Base-by-base conservation (phyloP, 2,329 filamentous ascomycete species). In the Aureobasidium sp. region DNA sequence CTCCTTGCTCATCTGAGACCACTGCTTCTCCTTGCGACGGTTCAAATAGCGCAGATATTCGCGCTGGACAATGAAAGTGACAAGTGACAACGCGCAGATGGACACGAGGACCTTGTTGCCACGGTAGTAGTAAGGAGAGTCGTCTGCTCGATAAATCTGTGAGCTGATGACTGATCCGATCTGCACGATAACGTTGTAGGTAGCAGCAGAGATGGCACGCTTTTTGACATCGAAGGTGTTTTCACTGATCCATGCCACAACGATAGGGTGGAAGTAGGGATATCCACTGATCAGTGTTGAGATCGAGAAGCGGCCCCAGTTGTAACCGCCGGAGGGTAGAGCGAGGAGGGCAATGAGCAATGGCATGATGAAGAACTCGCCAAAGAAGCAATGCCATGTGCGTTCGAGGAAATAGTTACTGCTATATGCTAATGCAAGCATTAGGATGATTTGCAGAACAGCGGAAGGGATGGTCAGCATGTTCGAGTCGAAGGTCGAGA, bases 91-190 rank as follows among this genome's bases (percentile, higher is more conserved):
- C 3, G 79, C 73, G 53, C 60, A 62, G 9, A 86, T 76, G 1
- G 75, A 79, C 27, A 87, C 78, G 53, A 84, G 76, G 3, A 84
- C 79, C 27, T 76, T 81, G 72, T 86, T 86, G 9, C 84, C 84
- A 3, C 68, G 77, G 63, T 82, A 80, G 69, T 85, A 86, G 67
- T 81, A 80, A 0, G 83, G 83, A 6, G 76, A 75, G 62, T 86
- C 84, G 62, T 78, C 75, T 1, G 69, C 67, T 20, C 80, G 76
- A 66, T 84, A 84, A 62, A 83, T 80, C 66, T 84, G 64, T 8
- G 57, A 65, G 2, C 57, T 53, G 34, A 76, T 70, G 10, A 80
- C 70, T 17, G 75, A 76, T 39, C 78, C 78, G 23, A 80, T 68
- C 63, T 80, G 78, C 0, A 80, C 77, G 29, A 79, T 75, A 0